A percentile compares a stretch with the other conserved stretches of the same genome.
Conservation (phyloP, 495 filamentous ascomycete species). For the Rhizodiscina lignyota region DNA sequence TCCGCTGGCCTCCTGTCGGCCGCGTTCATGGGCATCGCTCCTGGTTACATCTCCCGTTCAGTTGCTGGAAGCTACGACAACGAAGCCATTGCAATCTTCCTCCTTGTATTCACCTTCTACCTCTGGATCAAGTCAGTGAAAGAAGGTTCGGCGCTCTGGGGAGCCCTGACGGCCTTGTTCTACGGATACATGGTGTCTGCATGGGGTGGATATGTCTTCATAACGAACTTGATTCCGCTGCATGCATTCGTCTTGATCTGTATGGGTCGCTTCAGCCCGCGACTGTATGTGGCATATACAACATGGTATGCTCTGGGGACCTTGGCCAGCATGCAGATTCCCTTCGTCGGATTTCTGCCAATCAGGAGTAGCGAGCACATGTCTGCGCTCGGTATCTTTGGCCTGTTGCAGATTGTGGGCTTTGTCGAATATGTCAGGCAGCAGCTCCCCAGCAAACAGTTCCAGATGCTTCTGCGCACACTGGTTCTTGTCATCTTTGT, state of each 20-base stretch:
- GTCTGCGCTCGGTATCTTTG: constrained; percentile 91
- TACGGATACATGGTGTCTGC: constrained; percentile 99
- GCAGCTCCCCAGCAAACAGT: constrained; percentile 80
- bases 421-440: constrained; percentile 83
- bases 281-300: constrained; percentile 89
- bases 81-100: constrained; percentile 97
- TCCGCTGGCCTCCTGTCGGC: constrained; percentile 92
- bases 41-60: constrained; percentile 93
- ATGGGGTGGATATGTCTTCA: constrained; percentile 99
- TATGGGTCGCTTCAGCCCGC: constrained; percentile 92
- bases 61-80: constrained; percentile 99
- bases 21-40: constrained; percentile 91
- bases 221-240: constrained; percentile 91
- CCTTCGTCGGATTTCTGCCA: constrained; percentile 94
- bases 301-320: constrained; percentile 97
- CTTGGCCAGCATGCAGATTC: constrained; percentile 97
- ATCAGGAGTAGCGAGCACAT: constrained; percentile 97
- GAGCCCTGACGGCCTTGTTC: constrained; percentile 83
- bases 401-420: constrained; percentile 82
- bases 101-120: constrained; percentile 97
- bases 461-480: constrained; percentile 67
- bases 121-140: constrained; percentile 98
- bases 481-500: constrained; percentile 63
- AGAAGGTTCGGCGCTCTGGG: constrained; percentile 90
- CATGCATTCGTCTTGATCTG: constrained; percentile 89